Percentiles rank a stretch among this genome's conserved stretches.
Evolutionary conservation across 2,329 filamentous ascomycete species (phyloP).

Genomic region (Colletotrichum aenigma): DNA sequence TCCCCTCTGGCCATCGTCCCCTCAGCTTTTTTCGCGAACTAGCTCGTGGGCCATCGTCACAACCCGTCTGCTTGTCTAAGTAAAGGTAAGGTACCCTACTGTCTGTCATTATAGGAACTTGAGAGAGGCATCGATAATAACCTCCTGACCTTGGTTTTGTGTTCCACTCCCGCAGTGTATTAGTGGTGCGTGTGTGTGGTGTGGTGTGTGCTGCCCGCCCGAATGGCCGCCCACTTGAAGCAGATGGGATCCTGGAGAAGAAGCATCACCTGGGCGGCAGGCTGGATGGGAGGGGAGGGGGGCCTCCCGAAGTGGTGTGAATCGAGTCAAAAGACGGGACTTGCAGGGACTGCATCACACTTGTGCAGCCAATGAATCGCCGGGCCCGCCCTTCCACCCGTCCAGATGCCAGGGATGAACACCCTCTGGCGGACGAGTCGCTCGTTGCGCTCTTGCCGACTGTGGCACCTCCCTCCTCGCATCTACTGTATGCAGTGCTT

Average conservation of each 20-base stretch:
- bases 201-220: not conserved
- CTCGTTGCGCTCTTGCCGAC: not conserved
- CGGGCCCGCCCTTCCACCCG: not conserved
- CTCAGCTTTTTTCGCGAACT: not conserved
- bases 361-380: conserved; percentile 2
- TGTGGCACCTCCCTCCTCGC: conserved; percentile 1
- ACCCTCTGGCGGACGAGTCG: not conserved
- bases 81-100: not conserved
- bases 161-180: not conserved
- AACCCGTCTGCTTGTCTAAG: not conserved
- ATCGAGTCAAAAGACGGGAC: conserved; percentile 4
- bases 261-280: conserved; percentile 20
- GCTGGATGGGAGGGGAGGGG: not conserved
- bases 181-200: not conserved
- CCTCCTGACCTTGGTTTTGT: conserved; percentile 1
- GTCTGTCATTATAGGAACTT: not conserved
- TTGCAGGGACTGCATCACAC: conserved; percentile 14
- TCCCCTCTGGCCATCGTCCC: not conserved
- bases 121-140: not conserved
- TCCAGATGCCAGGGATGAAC: conserved; percentile 1
- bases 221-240: not conserved
- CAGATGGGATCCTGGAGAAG: conserved; percentile 10
- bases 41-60: not conserved
- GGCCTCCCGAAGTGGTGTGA: not conserved
- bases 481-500: not conserved